Evolutionary conservation across 1,139 yeast species (phyloP), one percentile per base, ranked within the genome.

Genomic region (Geotrichum klebahnii): DNA sequence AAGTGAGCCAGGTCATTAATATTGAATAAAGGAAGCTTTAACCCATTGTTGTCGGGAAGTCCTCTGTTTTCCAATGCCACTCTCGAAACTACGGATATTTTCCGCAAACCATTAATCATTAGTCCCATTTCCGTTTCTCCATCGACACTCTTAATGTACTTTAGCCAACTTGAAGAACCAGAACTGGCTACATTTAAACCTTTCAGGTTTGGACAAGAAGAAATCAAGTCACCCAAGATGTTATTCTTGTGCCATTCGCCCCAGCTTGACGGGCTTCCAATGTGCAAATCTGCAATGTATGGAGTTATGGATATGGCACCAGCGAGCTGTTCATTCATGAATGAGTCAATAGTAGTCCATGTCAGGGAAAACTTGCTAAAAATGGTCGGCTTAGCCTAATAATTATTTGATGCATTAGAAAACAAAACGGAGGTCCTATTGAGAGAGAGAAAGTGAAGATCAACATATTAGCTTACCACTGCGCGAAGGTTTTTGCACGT

Each of bases 241-340:
- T 45, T 48, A 6, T 54, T 53, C 14, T 54, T 52, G 42, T 57
- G 60, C 64, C 64, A 60, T 42, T 61, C 65, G 6, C 59, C 64
- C 55, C 57, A 53, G 29, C 55, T 52, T n/a, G 61, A 55, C 10
- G 61, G 53, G 2, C 52, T 54, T 3, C 28, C 24, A 29, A 59
- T 41, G 28, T 44, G 48, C 24, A 60, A 45, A 8, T 52, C 31
- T 12, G 43, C 36, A 8, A 58, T 39, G 37, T 52, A 47, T 8
- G 44, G 45, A 8, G 53, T 39, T 22, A 56, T 46, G 6, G 34
- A 37, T 16, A 46, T 41, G 12, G 40, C 14, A 5, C 43, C 40
- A 12, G 39, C 31, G 3, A 26, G 17, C 28, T 53, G 44, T 19
- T 42, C 45, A 14, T 46, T 39, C 5, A 50, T 34, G 26, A 57